Percentiles rank a stretch among this genome's conserved stretches.
Evolutionary conservation across 164 flowering plant species (phyloP).

Genomic region (Chloranthus sessilifolius): DNA sequence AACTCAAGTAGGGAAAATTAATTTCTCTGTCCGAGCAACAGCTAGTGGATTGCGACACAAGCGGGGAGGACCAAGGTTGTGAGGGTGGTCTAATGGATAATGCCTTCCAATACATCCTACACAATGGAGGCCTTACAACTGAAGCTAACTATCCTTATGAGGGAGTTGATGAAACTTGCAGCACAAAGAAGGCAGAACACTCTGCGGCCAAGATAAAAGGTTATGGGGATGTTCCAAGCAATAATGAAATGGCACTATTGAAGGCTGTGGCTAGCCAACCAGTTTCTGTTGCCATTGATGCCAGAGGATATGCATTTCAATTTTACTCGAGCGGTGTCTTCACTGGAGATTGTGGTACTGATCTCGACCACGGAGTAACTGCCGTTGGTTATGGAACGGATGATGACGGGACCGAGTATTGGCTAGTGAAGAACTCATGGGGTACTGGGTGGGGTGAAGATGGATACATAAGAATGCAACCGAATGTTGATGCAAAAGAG

Average conservation of each 20-base stretch:
- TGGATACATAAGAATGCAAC: slow-evolving; percentile 23
- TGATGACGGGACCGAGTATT: slow-evolving; percentile 23
- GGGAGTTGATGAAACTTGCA: slow-evolving; percentile 12
- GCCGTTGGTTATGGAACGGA: slow-evolving; percentile 25
- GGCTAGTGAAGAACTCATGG: slow-evolving; percentile 31
- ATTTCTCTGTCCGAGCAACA: slow-evolving; percentile 30
- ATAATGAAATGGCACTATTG: slow-evolving; percentile 19
- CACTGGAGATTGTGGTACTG: slow-evolving; percentile 17
- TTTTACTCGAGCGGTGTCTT: slow-evolving; percentile 28
- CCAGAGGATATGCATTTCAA: slow-evolving; percentile 15
- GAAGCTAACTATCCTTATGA: slow-evolving; percentile 20
- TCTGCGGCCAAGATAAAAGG: slow-evolving; percentile 17
- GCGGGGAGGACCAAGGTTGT: slow-evolving; percentile 15
- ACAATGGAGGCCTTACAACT: slow-evolving; percentile 15
- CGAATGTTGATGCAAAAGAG: slow-evolving; percentile 15
- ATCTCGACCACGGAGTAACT: slow-evolving; percentile 24
- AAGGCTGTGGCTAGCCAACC: slow-evolving; percentile 31
- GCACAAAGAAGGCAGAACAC: not conserved
- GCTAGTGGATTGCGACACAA: slow-evolving; percentile 27
- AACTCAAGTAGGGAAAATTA: slow-evolving; percentile 16
- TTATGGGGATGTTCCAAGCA: slow-evolving; percentile 16
- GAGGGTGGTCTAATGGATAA: slow-evolving; percentile 16
- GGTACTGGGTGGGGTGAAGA: slow-evolving; percentile 23
- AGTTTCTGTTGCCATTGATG: slow-evolving; percentile 19
- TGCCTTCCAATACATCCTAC: slow-evolving; percentile 14